Percentiles rank a stretch among this genome's conserved stretches.
Evolutionary conservation across 768 basidiomycete species (phyloP).

Genomic region (Tylopilus plumbeoviolaceoides): DNA sequence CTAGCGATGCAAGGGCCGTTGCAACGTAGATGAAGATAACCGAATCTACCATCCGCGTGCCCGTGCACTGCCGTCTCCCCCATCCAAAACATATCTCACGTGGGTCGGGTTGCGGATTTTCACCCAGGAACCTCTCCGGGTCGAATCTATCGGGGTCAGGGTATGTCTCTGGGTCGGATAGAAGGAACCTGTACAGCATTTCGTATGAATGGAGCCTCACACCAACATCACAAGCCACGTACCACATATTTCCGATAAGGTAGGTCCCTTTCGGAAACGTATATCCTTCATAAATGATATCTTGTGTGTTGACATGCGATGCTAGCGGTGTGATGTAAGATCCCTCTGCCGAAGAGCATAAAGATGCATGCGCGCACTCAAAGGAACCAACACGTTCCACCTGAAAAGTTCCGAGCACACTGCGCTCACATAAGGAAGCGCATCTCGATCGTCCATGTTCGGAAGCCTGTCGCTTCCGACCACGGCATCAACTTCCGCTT

Average conservation of each 20-base stretch:
- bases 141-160: not conserved
- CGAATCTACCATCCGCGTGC: not conserved
- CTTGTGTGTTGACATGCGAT: constrained; percentile 11
- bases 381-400: not conserved
- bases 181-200: not conserved
- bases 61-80: not conserved
- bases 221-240: not conserved
- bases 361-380: not conserved
- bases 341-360: no score
- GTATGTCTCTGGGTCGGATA: not conserved
- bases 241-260: not conserved
- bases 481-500: no score
- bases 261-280: not conserved
- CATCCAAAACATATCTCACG: not conserved
- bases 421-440: constrained; percentile 15
- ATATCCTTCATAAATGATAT: constrained; percentile 8
- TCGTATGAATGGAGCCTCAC: not conserved
- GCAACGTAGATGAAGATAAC: not conserved
- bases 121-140: not conserved
- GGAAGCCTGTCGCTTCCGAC: no score
- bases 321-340: not conserved
- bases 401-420: not conserved
- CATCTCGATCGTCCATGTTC: not conserved
- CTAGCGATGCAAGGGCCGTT: not conserved
- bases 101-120: not conserved